A percentile compares a stretch with the other conserved stretches of the same genome.
phyloP scores from a whole-genome alignment of 2,329 filamentous ascomycete genomes.

The Amylocarpus encephaloides region DNA sequence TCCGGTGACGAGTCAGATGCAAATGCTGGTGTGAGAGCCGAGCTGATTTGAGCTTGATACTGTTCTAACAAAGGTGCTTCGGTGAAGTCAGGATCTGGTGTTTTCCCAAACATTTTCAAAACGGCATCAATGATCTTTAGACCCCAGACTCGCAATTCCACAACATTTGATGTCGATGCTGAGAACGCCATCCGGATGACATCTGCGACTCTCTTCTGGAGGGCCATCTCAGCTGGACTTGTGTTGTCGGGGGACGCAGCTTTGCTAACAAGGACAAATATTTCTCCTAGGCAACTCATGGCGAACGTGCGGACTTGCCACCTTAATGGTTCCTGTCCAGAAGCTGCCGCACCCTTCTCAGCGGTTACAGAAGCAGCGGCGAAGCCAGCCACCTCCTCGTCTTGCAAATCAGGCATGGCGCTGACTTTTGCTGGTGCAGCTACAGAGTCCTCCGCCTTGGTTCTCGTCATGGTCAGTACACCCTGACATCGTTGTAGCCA shows the following conservation, averaged over 20 bases:
- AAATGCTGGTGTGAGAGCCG: conserved; percentile 91
- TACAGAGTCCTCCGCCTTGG: conserved; percentile 49
- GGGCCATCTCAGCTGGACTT: conserved; percentile 66
- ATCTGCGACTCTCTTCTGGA: conserved; percentile 82
- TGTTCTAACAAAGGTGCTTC: conserved; percentile 95
- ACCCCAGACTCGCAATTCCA: conserved; percentile 84
- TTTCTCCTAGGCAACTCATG: conserved; percentile 79
- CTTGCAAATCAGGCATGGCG: conserved; percentile 71
- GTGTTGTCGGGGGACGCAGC: conserved; percentile 73
- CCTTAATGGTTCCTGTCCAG: conserved; percentile 78
- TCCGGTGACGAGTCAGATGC: conserved; percentile 93
- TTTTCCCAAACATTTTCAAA: conserved; percentile 91
- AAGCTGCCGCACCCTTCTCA: conserved; percentile 46
- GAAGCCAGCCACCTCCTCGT: conserved; percentile 96
- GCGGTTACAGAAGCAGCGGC: conserved; percentile 62
- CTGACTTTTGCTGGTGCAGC: conserved; percentile 41
- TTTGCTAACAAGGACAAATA: conserved; percentile 72
- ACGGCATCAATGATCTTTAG: conserved; percentile 91
- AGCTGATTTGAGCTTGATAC: conserved; percentile 97
- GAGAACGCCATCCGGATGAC: conserved; percentile 97
- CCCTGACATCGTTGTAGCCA: conserved; percentile 89
- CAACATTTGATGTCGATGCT: conserved; percentile 86
- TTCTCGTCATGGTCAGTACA: conserved; percentile 80
- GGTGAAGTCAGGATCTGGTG: conserved; percentile 93
- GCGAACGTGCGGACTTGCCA: conserved; percentile 97